phyloP scores from a whole-genome alignment of 768 basidiomycete genomes.

The Roridomyces roridus region DNA sequence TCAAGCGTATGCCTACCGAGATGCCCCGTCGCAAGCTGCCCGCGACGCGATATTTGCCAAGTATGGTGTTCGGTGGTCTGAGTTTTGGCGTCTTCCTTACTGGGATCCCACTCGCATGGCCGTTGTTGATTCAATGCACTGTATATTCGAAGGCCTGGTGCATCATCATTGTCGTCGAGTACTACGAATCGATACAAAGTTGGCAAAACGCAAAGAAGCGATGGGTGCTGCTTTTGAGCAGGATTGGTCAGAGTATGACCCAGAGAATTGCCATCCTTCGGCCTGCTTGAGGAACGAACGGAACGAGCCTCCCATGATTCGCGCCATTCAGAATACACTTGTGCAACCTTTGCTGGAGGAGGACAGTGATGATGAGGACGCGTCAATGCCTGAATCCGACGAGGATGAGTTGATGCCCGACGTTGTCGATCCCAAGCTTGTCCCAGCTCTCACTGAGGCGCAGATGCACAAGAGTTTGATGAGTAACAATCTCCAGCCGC shows the following conservation, averaged over 20 bases:
- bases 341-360: background rate
- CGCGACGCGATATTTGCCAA: conserved; percentile 21
- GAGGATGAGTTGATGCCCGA: background rate
- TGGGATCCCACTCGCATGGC: conserved; percentile 29
- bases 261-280: background rate
- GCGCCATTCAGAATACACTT: conserved; percentile 1
- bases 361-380: background rate
- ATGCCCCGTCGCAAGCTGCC: conserved; percentile 9
- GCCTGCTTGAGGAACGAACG: background rate
- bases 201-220: background rate
- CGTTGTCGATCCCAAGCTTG: background rate
- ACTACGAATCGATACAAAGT: conserved; percentile 12
- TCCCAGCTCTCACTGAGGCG: background rate
- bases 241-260: background rate
- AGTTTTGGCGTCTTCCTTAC: conserved; percentile 31
- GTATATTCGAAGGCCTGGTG: conserved; percentile 28
- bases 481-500: background rate
- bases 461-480: background rate
- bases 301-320: background rate
- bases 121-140: conserved; percentile 38
- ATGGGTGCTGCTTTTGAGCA: background rate
- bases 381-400: background rate
- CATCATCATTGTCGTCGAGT: conserved; percentile 19
- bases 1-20: conserved; percentile 19
- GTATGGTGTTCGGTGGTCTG: conserved; percentile 29